Evolutionary conservation across 208 protist species (phyloP), one percentile per base, ranked within the genome.

Genomic region (Leishmania aethiopica): DNA sequence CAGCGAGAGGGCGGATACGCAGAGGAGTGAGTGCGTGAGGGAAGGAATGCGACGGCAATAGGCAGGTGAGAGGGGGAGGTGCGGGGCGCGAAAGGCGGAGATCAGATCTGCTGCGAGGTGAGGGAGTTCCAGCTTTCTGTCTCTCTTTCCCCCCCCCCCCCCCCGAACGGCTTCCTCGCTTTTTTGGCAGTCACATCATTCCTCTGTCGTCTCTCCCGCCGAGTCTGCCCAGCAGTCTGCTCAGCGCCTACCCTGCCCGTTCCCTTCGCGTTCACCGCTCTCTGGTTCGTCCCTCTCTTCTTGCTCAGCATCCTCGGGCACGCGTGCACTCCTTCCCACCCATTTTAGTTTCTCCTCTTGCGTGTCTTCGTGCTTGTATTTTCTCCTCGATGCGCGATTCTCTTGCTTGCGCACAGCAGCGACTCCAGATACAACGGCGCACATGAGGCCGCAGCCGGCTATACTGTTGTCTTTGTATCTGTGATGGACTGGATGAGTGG

Each of bases 401-500:
- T 72, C 37, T 42, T 72, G 15, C 11, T n/a, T 40, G 49, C 40
- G 25, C 11, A 15, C 22, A 0, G 4, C 5, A 72, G 22, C 22
- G 28, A 17, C 70, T 53, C 70, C 49, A n/a, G 37, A 5, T 15
- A 51, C 10, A 3, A 32, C n/a, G 10, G 70, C 37, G 35, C 70
- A 55, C 45, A 47, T 13, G 40, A n/a, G 67, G 32, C 13, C 32
- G 22, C 40, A n/a, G 37, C 22, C 25, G 40, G 7, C 40, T 49
- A 35, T 37, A 72, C 40, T 49, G 67, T 49, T n/a, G 35, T 25
- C 32, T 69, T 15, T 64, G 28, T 28, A 35, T 32, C 3, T 69
- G 32, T 72, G 67, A 47, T n/a, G 17, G 67, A 72, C 67, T 47
- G 67, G 37, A n/a, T 49, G 25, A 40, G 62, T 72, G 67, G 64